Percentiles rank a stretch among this genome's conserved stretches.
These are phyloP conservation scores for Umbellularia californica DNA, from an alignment of 164 flowering plant genomes.

Conservation along the genomic window DNA sequence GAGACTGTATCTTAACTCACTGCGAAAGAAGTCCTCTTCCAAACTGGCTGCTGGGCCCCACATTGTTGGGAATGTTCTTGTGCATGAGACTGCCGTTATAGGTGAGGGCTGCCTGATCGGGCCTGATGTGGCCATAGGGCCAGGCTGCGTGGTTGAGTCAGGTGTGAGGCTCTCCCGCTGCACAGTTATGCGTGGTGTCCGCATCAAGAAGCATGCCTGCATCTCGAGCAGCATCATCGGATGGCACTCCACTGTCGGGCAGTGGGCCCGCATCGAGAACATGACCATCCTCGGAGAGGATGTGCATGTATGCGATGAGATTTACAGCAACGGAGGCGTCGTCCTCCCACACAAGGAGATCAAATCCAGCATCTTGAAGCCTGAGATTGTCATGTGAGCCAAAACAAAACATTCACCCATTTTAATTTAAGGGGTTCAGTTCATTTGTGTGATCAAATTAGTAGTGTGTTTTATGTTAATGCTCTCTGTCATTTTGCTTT, in stretches of 20 bases:
- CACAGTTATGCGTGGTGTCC: conserved; percentile 88
- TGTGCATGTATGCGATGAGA: conserved; percentile 90
- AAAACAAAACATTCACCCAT: background rate
- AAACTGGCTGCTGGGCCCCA: conserved; percentile 62
- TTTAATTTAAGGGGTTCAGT: background rate
- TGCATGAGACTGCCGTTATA: conserved; percentile 79
- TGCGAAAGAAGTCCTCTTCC: conserved; percentile 67
- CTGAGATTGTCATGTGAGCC: conserved; percentile 92
- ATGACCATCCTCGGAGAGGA: conserved; percentile 98
- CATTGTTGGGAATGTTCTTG: conserved; percentile 82
- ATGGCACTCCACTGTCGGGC: conserved; percentile 97
- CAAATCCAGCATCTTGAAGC: conserved; percentile 87
- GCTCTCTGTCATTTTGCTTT: background rate
- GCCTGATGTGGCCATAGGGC: conserved; percentile 96
- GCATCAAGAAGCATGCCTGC: conserved; percentile 91
- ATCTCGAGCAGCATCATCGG: conserved; percentile 91
- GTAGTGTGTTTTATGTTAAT: no score
- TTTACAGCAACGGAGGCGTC: conserved; percentile 96
- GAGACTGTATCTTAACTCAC: conserved; percentile 76
- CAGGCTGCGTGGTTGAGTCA: conserved; percentile 88
- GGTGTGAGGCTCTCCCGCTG: conserved; percentile 97
- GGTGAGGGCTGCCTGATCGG: conserved; percentile 97
- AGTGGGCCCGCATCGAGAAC: conserved; percentile 98
- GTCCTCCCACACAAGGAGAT: conserved; percentile 98
- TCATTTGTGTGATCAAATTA: background rate